These are phyloP conservation scores for Vitellaria paradoxa DNA, from an alignment of 179 eudicot genomes.

Conservation along the genomic window DNA sequence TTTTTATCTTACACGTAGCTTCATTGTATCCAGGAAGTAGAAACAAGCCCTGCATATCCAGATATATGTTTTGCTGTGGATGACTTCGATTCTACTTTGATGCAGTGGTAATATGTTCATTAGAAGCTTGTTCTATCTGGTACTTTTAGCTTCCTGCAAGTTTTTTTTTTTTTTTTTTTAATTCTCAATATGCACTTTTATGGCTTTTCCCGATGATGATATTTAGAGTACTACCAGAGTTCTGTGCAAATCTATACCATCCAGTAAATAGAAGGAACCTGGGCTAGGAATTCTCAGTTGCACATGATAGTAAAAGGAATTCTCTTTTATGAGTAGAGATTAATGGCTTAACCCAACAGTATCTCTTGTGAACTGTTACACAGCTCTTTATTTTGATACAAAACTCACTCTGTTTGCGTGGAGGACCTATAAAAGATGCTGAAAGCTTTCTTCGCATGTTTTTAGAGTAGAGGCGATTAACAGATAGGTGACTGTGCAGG, in stretches of 20 bases:
- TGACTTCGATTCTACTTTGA: slow-evolving; percentile 98
- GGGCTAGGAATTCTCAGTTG: background rate
- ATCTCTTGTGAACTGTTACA: background rate
- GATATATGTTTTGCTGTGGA: slow-evolving; percentile 99
- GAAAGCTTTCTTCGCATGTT: background rate
- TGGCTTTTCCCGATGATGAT: background rate
- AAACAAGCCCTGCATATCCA: slow-evolving; percentile 97
- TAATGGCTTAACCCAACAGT: too few species aligned
- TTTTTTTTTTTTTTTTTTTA: background rate
- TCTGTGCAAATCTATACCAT: background rate
- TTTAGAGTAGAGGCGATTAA: background rate
- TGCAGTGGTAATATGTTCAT: slow-evolving; percentile 70
- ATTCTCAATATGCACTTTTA: background rate
- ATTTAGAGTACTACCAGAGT: background rate
- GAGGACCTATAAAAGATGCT: background rate
- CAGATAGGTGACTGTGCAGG: too few species aligned
- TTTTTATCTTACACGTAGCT: slow-evolving; percentile 12
- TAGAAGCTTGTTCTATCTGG: background rate
- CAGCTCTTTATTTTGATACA: background rate
- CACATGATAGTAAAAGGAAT: background rate
- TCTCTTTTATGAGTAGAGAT: background rate
- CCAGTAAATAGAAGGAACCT: background rate
- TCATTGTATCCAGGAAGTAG: slow-evolving; percentile 67
- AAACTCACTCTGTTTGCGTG: background rate
- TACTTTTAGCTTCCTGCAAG: slow-evolving; percentile 9